phyloP scores from a whole-genome alignment of 176 grass and related monocot species.

The Pharus latifolius region DNA sequence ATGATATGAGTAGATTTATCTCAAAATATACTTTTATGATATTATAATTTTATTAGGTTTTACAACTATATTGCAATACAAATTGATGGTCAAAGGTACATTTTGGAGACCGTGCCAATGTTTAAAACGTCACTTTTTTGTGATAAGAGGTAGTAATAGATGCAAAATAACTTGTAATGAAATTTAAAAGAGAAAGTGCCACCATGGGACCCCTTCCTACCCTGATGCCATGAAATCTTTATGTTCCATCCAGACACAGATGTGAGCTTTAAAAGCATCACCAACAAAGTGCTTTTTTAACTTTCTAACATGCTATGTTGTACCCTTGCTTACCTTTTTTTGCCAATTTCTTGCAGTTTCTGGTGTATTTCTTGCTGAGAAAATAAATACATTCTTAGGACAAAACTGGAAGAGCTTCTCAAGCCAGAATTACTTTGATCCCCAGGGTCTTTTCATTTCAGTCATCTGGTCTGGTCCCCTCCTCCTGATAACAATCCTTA shows the following conservation, averaged over 20 bases:
- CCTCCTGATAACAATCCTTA: conserved; percentile 57
- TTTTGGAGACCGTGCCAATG: no score
- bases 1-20: no score
- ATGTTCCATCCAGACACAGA: background rate
- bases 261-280: background rate
- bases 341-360: conserved; percentile 46
- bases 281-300: background rate
- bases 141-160: no score
- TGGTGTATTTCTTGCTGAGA: conserved; percentile 79
- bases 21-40: no score
- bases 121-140: no score
- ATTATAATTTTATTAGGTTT: no score
- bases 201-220: background rate
- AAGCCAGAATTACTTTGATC: conserved; percentile 90
- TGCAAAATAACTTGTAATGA: no score
- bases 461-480: conserved; percentile 85
- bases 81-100: no score
- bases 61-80: no score
- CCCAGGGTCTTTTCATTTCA: conserved; percentile 78
- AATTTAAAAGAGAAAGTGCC: background rate
- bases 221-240: background rate
- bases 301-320: background rate
- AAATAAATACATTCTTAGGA: conserved; percentile 58
- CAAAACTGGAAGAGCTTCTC: conserved; percentile 83
- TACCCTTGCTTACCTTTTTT: background rate